phyloP scores from a whole-genome alignment of 768 basidiomycete species.

The Mycena belliarum region DNA sequence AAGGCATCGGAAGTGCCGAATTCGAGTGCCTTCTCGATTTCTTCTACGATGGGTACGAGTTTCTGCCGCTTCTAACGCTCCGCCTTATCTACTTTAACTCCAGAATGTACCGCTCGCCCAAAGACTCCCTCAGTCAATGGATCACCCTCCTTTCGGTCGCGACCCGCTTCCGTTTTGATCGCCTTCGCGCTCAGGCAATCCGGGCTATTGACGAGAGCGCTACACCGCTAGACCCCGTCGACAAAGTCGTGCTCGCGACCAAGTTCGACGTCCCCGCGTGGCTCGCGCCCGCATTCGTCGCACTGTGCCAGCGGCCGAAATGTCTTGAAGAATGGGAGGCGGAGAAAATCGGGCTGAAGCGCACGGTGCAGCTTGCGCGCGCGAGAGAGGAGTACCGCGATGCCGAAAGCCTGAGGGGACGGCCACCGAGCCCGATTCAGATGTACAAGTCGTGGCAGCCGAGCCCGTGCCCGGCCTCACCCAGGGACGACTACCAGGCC shows the following conservation, averaged over 20 bases:
- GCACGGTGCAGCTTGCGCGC: conserved; percentile 25
- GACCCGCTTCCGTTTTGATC: conserved; percentile 19
- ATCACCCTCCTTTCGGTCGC: conserved; percentile 18
- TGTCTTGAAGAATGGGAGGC: conserved; percentile 35
- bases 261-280: conserved; percentile 40
- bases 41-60: conserved; percentile 19
- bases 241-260: conserved; percentile 39
- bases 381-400: conserved; percentile 18
- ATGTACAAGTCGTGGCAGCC: background rate
- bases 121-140: conserved; percentile 18
- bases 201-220: conserved; percentile 16
- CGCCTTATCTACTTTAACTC: background rate
- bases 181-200: conserved; percentile 18
- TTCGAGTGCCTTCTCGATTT: conserved; percentile 23
- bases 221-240: conserved; percentile 29
- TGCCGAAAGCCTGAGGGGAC: too few relatives aligned
- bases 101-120: conserved; percentile 15
- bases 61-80: background rate
- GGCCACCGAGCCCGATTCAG: conserved; percentile 7
- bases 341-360: conserved; percentile 28
- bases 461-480: background rate
- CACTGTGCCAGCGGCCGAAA: conserved; percentile 34
- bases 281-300: conserved; percentile 39
- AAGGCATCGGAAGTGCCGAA: conserved; percentile 12
- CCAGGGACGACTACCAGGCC: conserved; percentile 5